Conservation (phyloP, 306 rosid species). For the Inga laurina region DNA sequence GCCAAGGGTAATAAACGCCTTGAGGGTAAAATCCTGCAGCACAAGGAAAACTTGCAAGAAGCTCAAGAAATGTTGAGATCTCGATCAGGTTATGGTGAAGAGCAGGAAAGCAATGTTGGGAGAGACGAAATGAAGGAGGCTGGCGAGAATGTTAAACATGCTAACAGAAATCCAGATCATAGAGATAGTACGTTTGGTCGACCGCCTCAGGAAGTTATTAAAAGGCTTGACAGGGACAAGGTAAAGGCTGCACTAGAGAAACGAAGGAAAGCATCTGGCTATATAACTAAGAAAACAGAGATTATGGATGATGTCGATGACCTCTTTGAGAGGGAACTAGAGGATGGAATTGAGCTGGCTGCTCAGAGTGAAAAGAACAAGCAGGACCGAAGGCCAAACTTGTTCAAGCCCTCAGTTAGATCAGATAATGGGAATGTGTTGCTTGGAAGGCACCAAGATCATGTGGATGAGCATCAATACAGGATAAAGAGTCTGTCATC, state of each 20-base stretch:
- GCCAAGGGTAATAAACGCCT: conserved; percentile 47
- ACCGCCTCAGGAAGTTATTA: conserved; percentile 76
- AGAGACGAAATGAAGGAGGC: conserved; percentile 59
- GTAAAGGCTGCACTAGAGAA: conserved; percentile 89
- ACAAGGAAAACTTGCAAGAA: conserved; percentile 54
- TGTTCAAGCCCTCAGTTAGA: conserved; percentile 64
- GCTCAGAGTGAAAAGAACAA: conserved; percentile 75
- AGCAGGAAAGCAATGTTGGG: conserved; percentile 49
- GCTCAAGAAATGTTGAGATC: conserved; percentile 47
- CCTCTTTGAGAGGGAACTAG: conserved; percentile 88
- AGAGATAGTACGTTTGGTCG: conserved; percentile 49
- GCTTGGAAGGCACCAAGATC: conserved; percentile 61
- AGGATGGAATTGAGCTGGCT: conserved; percentile 88
- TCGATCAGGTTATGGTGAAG: conserved; percentile 55
- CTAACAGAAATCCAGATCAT: conserved; percentile 54
- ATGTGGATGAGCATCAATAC: conserved; percentile 53
- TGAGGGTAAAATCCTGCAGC: conserved; percentile 38
- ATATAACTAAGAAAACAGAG: conserved; percentile 66
- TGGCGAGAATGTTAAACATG: conserved; percentile 59
- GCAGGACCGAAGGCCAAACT: conserved; percentile 70
- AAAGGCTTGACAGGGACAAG: conserved; percentile 77
- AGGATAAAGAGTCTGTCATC: conserved; percentile 35
- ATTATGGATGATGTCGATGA: conserved; percentile 80
- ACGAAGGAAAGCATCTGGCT: conserved; percentile 71
- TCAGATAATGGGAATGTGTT: conserved; percentile 51